phyloP scores from a whole-genome alignment of 257 asterid species.

The Gentiana straminea region DNA sequence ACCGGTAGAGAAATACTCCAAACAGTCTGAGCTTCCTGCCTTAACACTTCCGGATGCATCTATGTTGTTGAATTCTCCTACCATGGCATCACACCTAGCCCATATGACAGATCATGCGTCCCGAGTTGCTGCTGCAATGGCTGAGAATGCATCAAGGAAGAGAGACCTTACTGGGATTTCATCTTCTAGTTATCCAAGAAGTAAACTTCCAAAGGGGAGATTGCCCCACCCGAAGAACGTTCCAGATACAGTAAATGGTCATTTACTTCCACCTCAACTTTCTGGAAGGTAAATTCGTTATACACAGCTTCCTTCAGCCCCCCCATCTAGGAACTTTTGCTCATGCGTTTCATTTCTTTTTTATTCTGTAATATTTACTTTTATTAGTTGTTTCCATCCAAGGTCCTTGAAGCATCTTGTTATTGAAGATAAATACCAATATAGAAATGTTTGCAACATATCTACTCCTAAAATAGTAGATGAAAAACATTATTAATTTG shows the following conservation, averaged over 20 bases:
- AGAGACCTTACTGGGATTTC: conserved; percentile 41
- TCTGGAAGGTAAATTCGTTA: conserved; percentile 51
- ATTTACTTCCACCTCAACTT: conserved; percentile 74
- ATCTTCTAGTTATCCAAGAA: conserved; percentile 43
- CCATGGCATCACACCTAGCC: conserved; percentile 26
- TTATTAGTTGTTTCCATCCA: not conserved
- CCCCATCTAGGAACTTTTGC: not conserved
- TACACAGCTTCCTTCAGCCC: no score
- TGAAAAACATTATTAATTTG: no score
- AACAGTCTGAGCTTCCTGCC: conserved; percentile 20
- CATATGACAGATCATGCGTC: conserved; percentile 51
- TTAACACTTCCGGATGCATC: conserved; percentile 78
- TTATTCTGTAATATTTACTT: not conserved
- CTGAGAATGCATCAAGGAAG: conserved; percentile 58
- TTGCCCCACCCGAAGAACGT: conserved; percentile 48
- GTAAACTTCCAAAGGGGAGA: conserved; percentile 56
- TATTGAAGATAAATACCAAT: no score
- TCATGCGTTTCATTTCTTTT: not conserved
- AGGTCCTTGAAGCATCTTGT: no score
- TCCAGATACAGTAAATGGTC: conserved; percentile 59
- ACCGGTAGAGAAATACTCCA: conserved; percentile 20
- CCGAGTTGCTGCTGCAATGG: conserved; percentile 82
- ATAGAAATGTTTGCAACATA: no score
- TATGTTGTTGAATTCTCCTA: conserved; percentile 58
- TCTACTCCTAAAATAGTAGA: no score